phyloP scores from a whole-genome alignment of 2,329 filamentous ascomycete species.

The Ophiocordyceps australis region DNA sequence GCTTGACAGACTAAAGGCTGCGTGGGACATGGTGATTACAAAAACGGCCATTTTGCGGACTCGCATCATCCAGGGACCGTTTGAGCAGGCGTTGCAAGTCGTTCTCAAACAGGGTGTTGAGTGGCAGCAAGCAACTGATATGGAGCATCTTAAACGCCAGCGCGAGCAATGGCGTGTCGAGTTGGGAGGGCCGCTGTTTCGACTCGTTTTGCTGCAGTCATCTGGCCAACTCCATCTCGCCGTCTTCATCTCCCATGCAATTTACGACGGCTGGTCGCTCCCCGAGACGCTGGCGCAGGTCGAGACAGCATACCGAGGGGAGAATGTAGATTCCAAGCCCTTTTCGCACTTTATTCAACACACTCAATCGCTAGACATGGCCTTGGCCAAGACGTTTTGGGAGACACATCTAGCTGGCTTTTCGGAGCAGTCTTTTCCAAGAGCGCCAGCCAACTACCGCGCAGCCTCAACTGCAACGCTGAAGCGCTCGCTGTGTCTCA shows the following conservation, averaged over 20 bases:
- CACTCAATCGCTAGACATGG: constrained; percentile 16
- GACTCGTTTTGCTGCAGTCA: constrained; percentile 16
- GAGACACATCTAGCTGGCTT: constrained; percentile 18
- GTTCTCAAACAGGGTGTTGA: not conserved
- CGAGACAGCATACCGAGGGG: constrained; percentile 1
- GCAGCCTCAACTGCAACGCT: constrained; percentile 14
- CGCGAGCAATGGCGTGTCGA: constrained; percentile 8
- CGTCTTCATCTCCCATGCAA: constrained; percentile 23
- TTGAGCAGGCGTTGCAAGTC: constrained; percentile 1
- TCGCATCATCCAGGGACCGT: not conserved
- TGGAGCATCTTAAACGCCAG: not conserved
- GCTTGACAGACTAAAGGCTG: constrained; percentile 1
- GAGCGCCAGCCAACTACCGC: constrained; percentile 21
- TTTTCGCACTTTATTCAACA: constrained; percentile 27
- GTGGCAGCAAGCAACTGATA: not conserved
- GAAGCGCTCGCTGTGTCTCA: constrained; percentile 18
- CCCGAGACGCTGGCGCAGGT: constrained; percentile 20
- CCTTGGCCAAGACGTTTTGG: constrained; percentile 22
- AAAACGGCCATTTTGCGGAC: constrained; percentile 1
- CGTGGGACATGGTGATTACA: not conserved
- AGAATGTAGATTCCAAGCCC: not conserved
- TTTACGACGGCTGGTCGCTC: constrained; percentile 30
- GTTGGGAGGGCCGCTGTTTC: constrained; percentile 19
- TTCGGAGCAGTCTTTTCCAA: constrained; percentile 19
- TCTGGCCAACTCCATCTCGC: constrained; percentile 18